Evolutionary conservation across 495 filamentous ascomycete genomes (phyloP).

Genomic region (Hypoxylon intermedium): DNA sequence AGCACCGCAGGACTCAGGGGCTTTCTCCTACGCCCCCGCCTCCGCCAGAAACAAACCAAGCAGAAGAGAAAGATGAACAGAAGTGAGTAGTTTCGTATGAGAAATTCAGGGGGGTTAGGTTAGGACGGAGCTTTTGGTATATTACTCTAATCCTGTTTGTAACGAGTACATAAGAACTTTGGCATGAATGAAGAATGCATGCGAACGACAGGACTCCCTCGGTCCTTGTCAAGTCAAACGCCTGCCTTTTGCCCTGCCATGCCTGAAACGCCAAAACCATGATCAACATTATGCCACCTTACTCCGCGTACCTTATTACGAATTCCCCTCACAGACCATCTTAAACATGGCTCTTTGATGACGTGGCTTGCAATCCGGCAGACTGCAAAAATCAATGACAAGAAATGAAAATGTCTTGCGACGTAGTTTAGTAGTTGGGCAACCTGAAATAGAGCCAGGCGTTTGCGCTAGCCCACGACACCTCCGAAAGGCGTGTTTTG

Average conservation of each 20-base stretch:
- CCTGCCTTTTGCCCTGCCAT: slow-evolving; percentile 11
- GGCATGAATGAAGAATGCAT: slow-evolving; percentile 30
- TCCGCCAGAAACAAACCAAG: neutral
- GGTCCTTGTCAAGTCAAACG: slow-evolving; percentile 11
- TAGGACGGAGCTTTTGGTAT: slow-evolving; percentile 17
- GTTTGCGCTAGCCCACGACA: slow-evolving; percentile 45
- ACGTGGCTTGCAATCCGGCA: neutral
- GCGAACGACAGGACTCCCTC: slow-evolving; percentile 13
- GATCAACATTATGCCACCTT: neutral
- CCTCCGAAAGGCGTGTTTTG: slow-evolving; percentile 76
- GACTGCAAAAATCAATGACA: neutral
- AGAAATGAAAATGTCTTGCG: slow-evolving; percentile 1
- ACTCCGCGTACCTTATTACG: neutral
- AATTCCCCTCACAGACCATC: neutral
- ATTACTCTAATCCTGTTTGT: slow-evolving; percentile 25
- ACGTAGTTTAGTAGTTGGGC: neutral
- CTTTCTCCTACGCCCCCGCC: slow-evolving; percentile 6
- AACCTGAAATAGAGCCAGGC: neutral
- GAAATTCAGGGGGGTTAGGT: neutral
- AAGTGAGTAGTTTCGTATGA: slow-evolving; percentile 1
- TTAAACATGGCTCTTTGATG: neutral
- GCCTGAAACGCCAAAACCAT: slow-evolving; percentile 23
- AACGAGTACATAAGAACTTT: slow-evolving; percentile 17
- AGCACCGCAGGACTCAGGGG: slow-evolving; percentile 2
- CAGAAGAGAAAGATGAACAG: slow-evolving; percentile 4